Evolutionary conservation across 345 rosid genomes (phyloP).

Genomic region (Acer campestre): DNA sequence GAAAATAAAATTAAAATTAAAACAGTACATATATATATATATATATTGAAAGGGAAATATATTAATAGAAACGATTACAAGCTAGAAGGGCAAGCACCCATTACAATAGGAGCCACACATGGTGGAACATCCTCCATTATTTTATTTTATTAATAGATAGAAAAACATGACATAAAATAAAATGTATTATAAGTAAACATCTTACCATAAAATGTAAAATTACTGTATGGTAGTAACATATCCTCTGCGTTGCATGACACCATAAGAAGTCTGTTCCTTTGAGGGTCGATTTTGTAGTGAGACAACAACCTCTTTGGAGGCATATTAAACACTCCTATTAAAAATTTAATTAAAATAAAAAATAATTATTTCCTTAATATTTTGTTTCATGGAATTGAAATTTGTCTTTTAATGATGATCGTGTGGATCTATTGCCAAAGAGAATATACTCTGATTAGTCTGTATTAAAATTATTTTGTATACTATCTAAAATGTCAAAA

Average conservation of each 20-base stretch:
- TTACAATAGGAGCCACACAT: too few relatives aligned
- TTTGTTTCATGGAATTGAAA: not conserved
- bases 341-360: too few relatives aligned
- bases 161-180: not conserved
- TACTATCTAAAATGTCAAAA: too few relatives aligned
- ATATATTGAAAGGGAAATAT: too few relatives aligned
- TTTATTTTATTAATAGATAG: too few relatives aligned
- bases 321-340: constrained; percentile 79
- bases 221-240: constrained; percentile 81
- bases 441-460: too few relatives aligned
- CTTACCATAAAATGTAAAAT: constrained; percentile 80
- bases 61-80: too few relatives aligned
- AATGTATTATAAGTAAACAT: not conserved
- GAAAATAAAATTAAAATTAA: not conserved
- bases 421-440: too few relatives aligned
- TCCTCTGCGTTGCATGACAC: constrained; percentile 90
- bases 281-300: constrained; percentile 74
- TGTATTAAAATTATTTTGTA: too few relatives aligned
- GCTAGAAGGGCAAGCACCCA: too few relatives aligned
- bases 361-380: not conserved
- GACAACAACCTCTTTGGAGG: constrained; percentile 83
- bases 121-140: too few relatives aligned
- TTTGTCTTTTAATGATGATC: too few relatives aligned
- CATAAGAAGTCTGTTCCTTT: constrained; percentile 64
- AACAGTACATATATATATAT: not conserved